phyloP scores from a whole-genome alignment of 1,284 basidiomycete species.

The Hymenochaete sp. region DNA sequence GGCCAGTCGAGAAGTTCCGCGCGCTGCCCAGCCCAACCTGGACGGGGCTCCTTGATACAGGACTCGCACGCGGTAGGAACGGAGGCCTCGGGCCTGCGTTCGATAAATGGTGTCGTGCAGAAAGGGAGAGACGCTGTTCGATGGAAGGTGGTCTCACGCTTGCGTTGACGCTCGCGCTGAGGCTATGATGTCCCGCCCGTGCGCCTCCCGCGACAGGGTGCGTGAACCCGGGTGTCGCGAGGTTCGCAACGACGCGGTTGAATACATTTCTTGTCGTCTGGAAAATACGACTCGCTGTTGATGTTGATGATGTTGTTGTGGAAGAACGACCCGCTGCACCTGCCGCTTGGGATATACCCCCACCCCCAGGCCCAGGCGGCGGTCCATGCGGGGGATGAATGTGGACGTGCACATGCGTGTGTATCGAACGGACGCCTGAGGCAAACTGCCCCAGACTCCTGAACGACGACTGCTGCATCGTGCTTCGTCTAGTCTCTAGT shows the following conservation, averaged over 20 bases:
- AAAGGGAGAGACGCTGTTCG: constrained; percentile 36
- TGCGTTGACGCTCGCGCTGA: constrained; percentile 28
- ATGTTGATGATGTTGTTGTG: constrained; percentile 1
- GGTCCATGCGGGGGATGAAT: background rate
- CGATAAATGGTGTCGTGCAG: constrained; percentile 36
- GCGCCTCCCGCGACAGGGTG: constrained; percentile 26
- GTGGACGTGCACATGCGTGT: constrained; percentile 10
- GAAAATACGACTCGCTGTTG: constrained; percentile 4
- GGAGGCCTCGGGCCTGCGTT: constrained; percentile 35
- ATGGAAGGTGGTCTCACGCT: constrained; percentile 24
- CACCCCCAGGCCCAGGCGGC: background rate
- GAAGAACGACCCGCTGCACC: too few relatives aligned
- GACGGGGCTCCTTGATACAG: constrained; percentile 38
- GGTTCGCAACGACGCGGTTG: constrained; percentile 45
- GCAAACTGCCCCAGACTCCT: too few relatives aligned
- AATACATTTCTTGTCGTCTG: constrained; percentile 40
- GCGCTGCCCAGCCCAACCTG: constrained; percentile 67
- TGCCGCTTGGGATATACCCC: constrained; percentile 3
- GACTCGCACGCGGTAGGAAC: constrained; percentile 44
- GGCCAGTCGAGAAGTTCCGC: constrained; percentile 59
- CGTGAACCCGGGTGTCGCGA: constrained; percentile 47
- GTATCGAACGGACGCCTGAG: constrained; percentile 16
- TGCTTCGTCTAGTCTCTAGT: too few relatives aligned
- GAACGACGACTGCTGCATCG: too few relatives aligned
- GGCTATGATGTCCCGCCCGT: constrained; percentile 24